Base-by-base conservation (phyloP, 2,329 filamentous ascomycete genomes). In the Mariannaea elegans region DNA sequence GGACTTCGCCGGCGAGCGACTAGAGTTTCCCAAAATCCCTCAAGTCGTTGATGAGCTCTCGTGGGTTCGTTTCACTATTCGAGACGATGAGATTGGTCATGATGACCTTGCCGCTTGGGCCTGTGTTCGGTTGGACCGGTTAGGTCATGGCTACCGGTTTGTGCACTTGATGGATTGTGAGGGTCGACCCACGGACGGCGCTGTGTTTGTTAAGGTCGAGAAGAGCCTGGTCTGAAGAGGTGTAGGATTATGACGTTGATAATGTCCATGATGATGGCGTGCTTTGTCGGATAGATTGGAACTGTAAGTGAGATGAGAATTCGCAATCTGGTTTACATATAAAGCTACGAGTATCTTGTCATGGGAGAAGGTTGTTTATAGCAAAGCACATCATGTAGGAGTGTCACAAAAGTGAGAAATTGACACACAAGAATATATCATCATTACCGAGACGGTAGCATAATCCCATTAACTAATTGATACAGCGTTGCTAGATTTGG, bases 101-200 rank as follows among this genome's bases (percentile, higher is more conserved):
- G 93, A 98, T 71, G 85, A 90, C 59, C 76, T 97, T 56, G 90
- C 93, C 10, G 93, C 90, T 3, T 98, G 95, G 95, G 88, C 91
- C 2, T 97, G 93, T 71, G 89, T 97, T 67, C 85, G 93, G 36
- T 84, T 98, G 19, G 93, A 97, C 76, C 85, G 93, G 7, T 76
- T 97, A 59, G 87, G 87, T 61, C 79, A 84, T 31, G 94, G 95
- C 1, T 91, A 91, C 67, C 83, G 93, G 10, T 87, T 97, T 65
- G 81, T 98, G 56, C 90, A 89, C 68, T 78, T 98, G 58, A 82
- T 91, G 63, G 89, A 97, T 72, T 80, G 82, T 23, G 83, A 88
- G 62, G 92, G 92, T 1, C 79, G 82, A 27, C 76, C 86, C 56
- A 90, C 86, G 3, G 83, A 86, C 19, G 93, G 92, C 0, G 82